A percentile compares a stretch with the other conserved stretches of the same genome.
These are phyloP conservation scores for Hanseniaspora guilliermondii DNA, from an alignment of 805 yeast species.

Conservation along the genomic window DNA sequence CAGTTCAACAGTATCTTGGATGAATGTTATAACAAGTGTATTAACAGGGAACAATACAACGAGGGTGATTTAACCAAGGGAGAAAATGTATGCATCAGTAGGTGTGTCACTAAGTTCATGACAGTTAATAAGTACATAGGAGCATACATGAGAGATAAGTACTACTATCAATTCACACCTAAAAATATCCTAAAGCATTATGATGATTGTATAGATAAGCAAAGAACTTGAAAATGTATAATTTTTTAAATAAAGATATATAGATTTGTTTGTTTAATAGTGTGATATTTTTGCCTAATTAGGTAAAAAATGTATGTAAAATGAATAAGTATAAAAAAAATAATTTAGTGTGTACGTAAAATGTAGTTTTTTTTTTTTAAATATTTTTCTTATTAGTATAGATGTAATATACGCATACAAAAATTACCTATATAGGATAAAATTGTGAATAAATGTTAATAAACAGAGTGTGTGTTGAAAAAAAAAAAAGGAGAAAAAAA, in stretches of 20 bases:
- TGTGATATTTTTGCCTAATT: no score
- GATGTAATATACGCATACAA: background rate
- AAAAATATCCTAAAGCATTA: conserved; percentile 10
- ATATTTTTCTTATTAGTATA: no score
- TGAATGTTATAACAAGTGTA: conserved; percentile 63
- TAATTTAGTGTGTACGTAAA: no score
- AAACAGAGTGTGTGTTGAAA: no score
- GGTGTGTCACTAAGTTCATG: conserved; percentile 79
- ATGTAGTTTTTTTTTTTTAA: background rate
- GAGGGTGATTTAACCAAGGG: conserved; percentile 80
- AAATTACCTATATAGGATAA: background rate
- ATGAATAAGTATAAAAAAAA: background rate
- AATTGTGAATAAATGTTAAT: background rate
- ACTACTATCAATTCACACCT: conserved; percentile 9
- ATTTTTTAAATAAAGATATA: background rate
- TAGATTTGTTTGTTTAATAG: background rate
- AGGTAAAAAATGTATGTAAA: background rate
- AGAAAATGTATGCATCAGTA: conserved; percentile 66
- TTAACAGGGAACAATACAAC: conserved; percentile 63
- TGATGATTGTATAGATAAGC: background rate
- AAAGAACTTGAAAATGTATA: background rate
- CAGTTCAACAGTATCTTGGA: conserved; percentile 45
- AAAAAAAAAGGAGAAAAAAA: no score
- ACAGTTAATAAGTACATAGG: conserved; percentile 57
- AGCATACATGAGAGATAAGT: conserved; percentile 33